Percentiles rank a stretch among this genome's conserved stretches.
Conservation (phyloP, 2,329 filamentous ascomycete species). For the Celoporthe dispersa region DNA sequence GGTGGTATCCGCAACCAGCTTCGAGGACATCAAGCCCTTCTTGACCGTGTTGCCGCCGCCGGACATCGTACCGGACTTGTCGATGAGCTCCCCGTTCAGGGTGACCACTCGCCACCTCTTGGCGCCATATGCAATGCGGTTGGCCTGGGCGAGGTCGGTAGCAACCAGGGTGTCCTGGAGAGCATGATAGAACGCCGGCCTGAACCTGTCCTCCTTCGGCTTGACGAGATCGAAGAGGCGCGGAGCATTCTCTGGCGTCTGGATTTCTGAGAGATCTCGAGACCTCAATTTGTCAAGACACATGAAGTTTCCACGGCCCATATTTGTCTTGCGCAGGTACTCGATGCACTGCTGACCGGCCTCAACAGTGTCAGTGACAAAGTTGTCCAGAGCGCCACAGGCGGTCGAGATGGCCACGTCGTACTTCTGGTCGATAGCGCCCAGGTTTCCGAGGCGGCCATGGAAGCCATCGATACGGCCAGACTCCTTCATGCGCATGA, state of each 20-base stretch:
- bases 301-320: conserved; percentile 96
- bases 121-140: conserved; percentile 93
- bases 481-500: conserved; percentile 95
- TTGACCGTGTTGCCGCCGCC: conserved; percentile 92
- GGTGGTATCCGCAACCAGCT: conserved; percentile 82
- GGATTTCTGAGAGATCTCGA: conserved; percentile 77
- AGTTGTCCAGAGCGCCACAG: conserved; percentile 88
- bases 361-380: conserved; percentile 95
- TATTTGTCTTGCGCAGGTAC: conserved; percentile 94
- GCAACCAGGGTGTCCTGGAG: conserved; percentile 95
- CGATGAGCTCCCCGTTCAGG: conserved; percentile 91
- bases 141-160: conserved; percentile 90
- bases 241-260: conserved; percentile 90
- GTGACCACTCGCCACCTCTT: conserved; percentile 96
- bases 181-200: conserved; percentile 91
- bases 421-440: conserved; percentile 90
- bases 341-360: conserved; percentile 98
- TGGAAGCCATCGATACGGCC: conserved; percentile 97
- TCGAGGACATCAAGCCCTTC: conserved; percentile 95
- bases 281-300: conserved; percentile 84
- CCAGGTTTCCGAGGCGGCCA: conserved; percentile 90
- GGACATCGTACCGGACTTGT: conserved; percentile 98
- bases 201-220: conserved; percentile 84
- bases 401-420: conserved; percentile 98
- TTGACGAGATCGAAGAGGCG: conserved; percentile 92